phyloP scores from a whole-genome alignment of 1,284 basidiomycete species.

The Ceratobasidium sp. region DNA sequence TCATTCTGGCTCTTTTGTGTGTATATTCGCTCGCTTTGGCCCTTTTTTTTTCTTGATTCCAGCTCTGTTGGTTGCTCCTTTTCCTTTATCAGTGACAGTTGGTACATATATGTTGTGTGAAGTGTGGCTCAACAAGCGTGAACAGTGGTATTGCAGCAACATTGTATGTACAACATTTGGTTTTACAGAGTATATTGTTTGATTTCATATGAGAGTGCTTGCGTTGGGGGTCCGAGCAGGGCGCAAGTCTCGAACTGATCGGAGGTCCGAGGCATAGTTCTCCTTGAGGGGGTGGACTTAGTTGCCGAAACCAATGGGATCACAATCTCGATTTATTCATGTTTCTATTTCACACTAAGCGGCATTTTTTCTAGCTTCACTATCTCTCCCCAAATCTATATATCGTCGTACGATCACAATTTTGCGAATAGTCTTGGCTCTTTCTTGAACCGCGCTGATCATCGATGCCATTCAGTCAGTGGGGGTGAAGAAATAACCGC shows the following conservation, averaged over 20 bases:
- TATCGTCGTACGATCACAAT: neutral
- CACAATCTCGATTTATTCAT: neutral
- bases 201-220: neutral
- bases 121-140: constrained; percentile 17
- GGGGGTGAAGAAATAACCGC: neutral
- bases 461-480: neutral
- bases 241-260: neutral
- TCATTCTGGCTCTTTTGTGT: neutral
- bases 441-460: constrained; percentile 43
- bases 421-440: constrained; percentile 36
- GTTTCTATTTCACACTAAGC: neutral
- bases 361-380: neutral
- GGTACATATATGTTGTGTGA: constrained; percentile 15
- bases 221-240: neutral
- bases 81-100: neutral
- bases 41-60: neutral
- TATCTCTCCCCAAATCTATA: neutral
- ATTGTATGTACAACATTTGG: constrained; percentile 36
- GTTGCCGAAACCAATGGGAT: neutral
- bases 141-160: constrained; percentile 29
- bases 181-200: neutral
- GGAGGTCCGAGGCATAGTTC: neutral
- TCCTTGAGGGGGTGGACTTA: no score
- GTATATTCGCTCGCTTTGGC: constrained; percentile 1
- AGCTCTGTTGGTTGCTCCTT: neutral